These are phyloP conservation scores for Grigorovia transvaalensis DNA, from an alignment of 805 yeast species.

Conservation along the genomic window DNA sequence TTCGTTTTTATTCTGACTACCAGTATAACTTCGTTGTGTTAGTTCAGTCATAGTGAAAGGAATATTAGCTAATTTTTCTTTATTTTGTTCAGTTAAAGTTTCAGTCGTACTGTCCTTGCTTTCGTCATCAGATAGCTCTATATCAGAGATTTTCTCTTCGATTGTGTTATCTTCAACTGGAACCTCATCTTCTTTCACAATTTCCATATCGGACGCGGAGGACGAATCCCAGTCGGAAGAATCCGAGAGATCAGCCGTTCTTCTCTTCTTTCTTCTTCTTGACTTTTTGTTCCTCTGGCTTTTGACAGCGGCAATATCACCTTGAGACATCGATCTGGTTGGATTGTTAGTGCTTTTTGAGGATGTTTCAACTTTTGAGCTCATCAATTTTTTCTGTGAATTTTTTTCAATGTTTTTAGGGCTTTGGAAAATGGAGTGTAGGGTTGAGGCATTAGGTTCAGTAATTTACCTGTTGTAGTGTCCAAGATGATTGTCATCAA, in stretches of 20 bases:
- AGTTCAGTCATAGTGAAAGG: conserved; percentile 30
- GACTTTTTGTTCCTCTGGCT: conserved; percentile 26
- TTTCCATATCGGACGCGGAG: conserved; percentile 23
- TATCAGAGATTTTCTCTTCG: conserved; percentile 24
- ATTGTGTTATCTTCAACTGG: conserved; percentile 7
- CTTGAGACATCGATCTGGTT: conserved; percentile 15
- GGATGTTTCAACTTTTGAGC: background rate
- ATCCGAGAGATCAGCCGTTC: conserved; percentile 65
- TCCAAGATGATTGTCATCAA: background rate
- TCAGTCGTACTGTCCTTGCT: conserved; percentile 8
- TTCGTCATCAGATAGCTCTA: conserved; percentile 19
- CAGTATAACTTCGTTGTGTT: conserved; percentile 14
- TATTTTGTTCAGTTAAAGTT: conserved; percentile 12
- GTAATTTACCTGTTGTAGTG: background rate
- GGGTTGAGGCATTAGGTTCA: background rate
- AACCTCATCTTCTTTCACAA: conserved; percentile 5
- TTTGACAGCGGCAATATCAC: conserved; percentile 11
- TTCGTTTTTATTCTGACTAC: conserved; percentile 5
- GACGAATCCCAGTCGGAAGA: conserved; percentile 38
- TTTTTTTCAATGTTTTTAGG: background rate
- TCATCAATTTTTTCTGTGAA: background rate
- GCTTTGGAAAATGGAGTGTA: background rate
- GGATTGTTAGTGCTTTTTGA: no score
- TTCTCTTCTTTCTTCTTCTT: conserved; percentile 67
- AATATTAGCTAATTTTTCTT: conserved; percentile 14